Base-by-base conservation (phyloP, 495 filamentous ascomycete species). In the Penicillium daleae region DNA sequence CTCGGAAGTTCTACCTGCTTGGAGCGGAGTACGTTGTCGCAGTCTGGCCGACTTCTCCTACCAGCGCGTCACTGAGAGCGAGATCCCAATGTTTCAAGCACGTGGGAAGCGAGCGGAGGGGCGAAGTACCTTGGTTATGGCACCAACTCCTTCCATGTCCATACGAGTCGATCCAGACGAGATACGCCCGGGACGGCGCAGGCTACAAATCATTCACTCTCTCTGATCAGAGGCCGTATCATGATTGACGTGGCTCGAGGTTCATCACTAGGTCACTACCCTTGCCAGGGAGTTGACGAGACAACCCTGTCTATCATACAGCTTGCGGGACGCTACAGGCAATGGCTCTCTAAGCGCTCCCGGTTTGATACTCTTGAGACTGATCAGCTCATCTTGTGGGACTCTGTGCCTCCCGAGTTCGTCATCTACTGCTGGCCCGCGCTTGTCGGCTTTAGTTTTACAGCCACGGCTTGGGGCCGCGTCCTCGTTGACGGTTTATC, bases 361-460 rank as follows among this genome's bases (percentile, higher is more conserved):
- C 48, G 48, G 12, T 27, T 31, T 6, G 26, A 51, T 26, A 31
- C n/a, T 19, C 9, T 21, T 4, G 48, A 51, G 29, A 51, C 48
- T 5, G 48, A 51, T 4, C 17, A 31, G 24, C 48, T 51, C 2
- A 13, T 51, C 24, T 29, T 51, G 22, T 51, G 48, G 48, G 48
- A 51, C 12, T 29, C 48, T 51, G 48, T 51, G 4, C 48, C 48
- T 0, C 6, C 6, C 3, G 48, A 51, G 5, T 51, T 51, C 10
- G 48, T 51, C 48, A 31, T 51, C 48, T 51, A 31, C n/a, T 51
- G 24, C 22, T 51, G 48, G 48, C 48, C 48, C 7, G 48, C 48
- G 4, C 24, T 51, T 17, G 48, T 51, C 8, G 48, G 48, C 3
- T 51, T 51, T 12, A 51, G 48, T 31, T 51, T 51, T 17, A 51